These are phyloP conservation scores for Aquilaria sinensis DNA, from an alignment of 345 rosid genomes.

Conservation along the genomic window DNA sequence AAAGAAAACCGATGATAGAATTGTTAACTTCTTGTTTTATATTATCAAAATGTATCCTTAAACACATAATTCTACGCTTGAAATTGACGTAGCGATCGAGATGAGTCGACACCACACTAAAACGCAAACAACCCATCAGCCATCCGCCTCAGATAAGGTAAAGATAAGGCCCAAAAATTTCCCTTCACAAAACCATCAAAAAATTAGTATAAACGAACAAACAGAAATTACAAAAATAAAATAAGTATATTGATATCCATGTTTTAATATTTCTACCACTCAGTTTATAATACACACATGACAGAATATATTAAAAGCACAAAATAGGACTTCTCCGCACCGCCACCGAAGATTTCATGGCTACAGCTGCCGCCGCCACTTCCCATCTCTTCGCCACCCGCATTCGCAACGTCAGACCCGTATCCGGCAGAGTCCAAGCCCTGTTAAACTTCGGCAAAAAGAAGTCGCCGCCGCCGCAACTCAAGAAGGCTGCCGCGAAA, in stretches of 20 bases:
- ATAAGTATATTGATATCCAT: no score
- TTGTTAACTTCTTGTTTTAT: background rate
- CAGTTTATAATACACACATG: background rate
- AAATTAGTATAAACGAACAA: background rate
- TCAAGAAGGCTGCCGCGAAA: slow-evolving; percentile 24
- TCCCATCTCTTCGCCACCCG: slow-evolving; percentile 55
- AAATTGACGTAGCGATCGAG: slow-evolving; percentile 3
- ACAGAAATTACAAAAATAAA: background rate
- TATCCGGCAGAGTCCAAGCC: slow-evolving; percentile 44
- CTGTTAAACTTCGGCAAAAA: slow-evolving; percentile 45
- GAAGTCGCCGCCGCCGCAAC: slow-evolving; percentile 30
- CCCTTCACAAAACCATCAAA: slow-evolving; percentile 13
- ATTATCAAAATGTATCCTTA: slow-evolving; percentile 12
- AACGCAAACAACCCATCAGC: slow-evolving; percentile 24
- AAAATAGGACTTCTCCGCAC: background rate
- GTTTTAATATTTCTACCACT: no score
- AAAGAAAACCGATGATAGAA: background rate
- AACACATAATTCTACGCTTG: background rate
- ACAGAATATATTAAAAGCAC: background rate
- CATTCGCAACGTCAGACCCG: slow-evolving; percentile 20
- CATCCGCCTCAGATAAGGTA: slow-evolving; percentile 42
- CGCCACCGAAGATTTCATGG: slow-evolving; percentile 18
- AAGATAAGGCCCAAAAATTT: slow-evolving; percentile 31
- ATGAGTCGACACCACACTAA: slow-evolving; percentile 16
- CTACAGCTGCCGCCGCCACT: slow-evolving; percentile 37